Conservation (phyloP, 495 filamentous ascomycete genomes). For the Penicillium atrosanguineum region DNA sequence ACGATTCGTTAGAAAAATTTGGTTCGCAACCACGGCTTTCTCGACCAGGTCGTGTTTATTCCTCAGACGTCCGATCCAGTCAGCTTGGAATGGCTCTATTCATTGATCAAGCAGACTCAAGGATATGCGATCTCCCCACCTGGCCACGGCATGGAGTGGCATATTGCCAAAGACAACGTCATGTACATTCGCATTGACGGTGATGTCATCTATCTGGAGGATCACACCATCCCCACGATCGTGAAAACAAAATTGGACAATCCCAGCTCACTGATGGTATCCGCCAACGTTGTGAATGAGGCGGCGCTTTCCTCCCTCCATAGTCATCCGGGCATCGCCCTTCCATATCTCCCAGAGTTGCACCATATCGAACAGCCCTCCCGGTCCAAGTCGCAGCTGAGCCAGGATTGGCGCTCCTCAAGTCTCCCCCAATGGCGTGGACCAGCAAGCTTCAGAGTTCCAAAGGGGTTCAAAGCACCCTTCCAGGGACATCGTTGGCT, state of each 20-base stretch:
- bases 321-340: conserved; percentile 30
- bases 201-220: conserved; percentile 53
- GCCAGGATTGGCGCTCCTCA: conserved; percentile 30
- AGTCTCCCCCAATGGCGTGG: conserved; percentile 31
- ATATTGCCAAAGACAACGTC: conserved; percentile 20
- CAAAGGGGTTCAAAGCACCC: conserved; percentile 24
- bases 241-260: conserved; percentile 51
- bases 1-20: conserved; percentile 43
- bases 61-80: conserved; percentile 45
- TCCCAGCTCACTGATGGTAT: conserved; percentile 46
- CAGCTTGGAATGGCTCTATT: conserved; percentile 46
- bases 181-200: conserved; percentile 58
- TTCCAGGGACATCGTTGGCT: conserved; percentile 35
- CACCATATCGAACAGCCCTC: conserved; percentile 16
- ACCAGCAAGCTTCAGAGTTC: conserved; percentile 23
- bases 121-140: conserved; percentile 27
- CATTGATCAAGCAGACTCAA: conserved; percentile 22
- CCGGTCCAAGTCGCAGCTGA: conserved; percentile 10
- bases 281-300: conserved; percentile 53
- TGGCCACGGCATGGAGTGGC: conserved; percentile 18
- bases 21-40: conserved; percentile 47
- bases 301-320: conserved; percentile 34
- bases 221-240: conserved; percentile 50
- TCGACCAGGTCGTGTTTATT: conserved; percentile 54
- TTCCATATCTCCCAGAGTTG: conserved; percentile 41